Evolutionary conservation across 78 protist species (phyloP), one percentile per base, ranked within the genome.

Genomic region (Paulinella micropora): DNA sequence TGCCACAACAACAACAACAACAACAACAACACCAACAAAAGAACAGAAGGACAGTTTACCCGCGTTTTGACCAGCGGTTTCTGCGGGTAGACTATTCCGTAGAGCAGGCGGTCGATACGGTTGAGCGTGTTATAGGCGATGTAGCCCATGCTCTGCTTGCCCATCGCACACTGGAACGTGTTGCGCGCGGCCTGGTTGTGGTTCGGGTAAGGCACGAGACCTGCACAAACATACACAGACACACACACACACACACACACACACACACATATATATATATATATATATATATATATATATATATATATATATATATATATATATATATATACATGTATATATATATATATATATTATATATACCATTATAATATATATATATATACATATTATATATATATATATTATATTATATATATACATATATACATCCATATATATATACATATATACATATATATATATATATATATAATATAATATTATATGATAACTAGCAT

Each of bases 101-200:
- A 90, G 41, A 95, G 90, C 34, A 97, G 91, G 1, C 99, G 97
- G 93, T 99, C 99, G 39, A 97, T 94, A 83, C 99, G 95, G 9
- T 89, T 37, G 15, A 91, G 69, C 91, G 98, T 99, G 93, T 99
- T 98, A 91, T 90, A 93, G 2, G 98, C 99, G 83, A 99, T 96
- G 73, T 94, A 86, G 23, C 99, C 99, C 79, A 99, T 97, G 31
- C 84, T 81, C 92, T 99, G 99, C 95, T 99, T 99, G 90, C 99
- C 99, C 99, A 98, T 98, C 39, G 99, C 99, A 87, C 98, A 96
- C 91, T 97, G 94, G 83, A 89, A 92, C 39, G 99, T 99, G 93
- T 99, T 99, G 26, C 99, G 95, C 1, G 99, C 99, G 23, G 99
- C 96, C 92, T 98, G 99, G 89, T 98, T 98, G 95, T 98, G 99